Base-by-base conservation (phyloP, 345 rosid species). In the Sapria himalayana region DNA sequence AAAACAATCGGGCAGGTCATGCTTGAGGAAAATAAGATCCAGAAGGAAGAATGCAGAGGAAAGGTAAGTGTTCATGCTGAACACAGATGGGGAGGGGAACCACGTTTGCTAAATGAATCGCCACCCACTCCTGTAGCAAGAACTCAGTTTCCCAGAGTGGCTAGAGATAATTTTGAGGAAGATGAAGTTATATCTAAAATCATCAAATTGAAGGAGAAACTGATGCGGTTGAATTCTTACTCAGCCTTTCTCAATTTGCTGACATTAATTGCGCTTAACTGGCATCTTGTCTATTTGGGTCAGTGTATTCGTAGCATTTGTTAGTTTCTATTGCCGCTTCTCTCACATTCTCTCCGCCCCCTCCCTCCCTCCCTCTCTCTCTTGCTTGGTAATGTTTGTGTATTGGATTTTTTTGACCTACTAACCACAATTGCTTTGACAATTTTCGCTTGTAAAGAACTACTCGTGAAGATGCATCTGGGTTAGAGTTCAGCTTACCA, bases 11-110 rank as follows among this genome's bases (percentile, higher is more conserved):
- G 48, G 18, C 2, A 78, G 92, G 72, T 61, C 0, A 81, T 81
- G 92, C 66, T 71, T 41, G 85, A 81, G 66, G 51, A 69, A 49
- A 55, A 69, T 60, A 85, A 67, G 58, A 38, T 69, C 25, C 92
- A 76, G 33, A 86, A 78, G 49, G 89, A 86, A 41, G 94, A 78
- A 54, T 81, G 82, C 22, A 57, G 80, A 57, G 89, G 92, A 41
- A 51, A 63, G 41, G 82, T 62, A 13, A 46, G 32, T 22, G 17
- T 19, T 3, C 25, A 3, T 1, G 21, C 39, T 1, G 49, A 46
- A 36, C 9, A 51, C 7, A 25, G 25, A 21, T 17, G 39, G 41
- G 42, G 19, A 23, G 38, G 37, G 4, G 41, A 44, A 29, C 16
- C 31, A 14, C 47, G 22, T 22, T 5, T 35, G 7, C 27, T 11